These are phyloP conservation scores for Vanrija pseudolonga DNA, from an alignment of 1,284 basidiomycete genomes.

Conservation along the genomic window DNA sequence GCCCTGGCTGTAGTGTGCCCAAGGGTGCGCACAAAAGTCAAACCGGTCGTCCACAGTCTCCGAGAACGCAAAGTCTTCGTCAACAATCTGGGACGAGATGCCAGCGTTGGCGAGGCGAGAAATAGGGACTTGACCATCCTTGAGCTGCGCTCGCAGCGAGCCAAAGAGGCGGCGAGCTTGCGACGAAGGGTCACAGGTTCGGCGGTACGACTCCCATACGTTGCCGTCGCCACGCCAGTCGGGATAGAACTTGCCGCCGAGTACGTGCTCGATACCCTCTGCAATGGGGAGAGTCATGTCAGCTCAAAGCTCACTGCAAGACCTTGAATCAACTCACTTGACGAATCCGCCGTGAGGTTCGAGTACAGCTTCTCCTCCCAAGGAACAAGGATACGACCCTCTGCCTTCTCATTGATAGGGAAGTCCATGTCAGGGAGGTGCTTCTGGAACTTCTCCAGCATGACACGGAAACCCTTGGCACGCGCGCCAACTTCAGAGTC, in stretches of 20 bases:
- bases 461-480: slow-evolving; percentile 67
- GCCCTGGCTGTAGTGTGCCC: slow-evolving; percentile 78
- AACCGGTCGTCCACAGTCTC: slow-evolving; percentile 59
- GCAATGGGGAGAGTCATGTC: too few species aligned
- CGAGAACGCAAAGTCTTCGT: slow-evolving; percentile 62
- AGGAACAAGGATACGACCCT: slow-evolving; percentile 82
- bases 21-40: slow-evolving; percentile 76
- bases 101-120: slow-evolving; percentile 49
- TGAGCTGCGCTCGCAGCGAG: slow-evolving; percentile 58
- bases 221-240: slow-evolving; percentile 80
- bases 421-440: slow-evolving; percentile 87
- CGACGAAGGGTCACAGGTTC: slow-evolving; percentile 76
- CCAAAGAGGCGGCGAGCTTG: slow-evolving; percentile 76
- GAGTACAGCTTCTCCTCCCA: slow-evolving; percentile 72
- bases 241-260: slow-evolving; percentile 66
- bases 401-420: slow-evolving; percentile 83
- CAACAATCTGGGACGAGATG: slow-evolving; percentile 45
- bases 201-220: slow-evolving; percentile 86
- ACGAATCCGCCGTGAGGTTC: slow-evolving; percentile 59
- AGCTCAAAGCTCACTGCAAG: too few species aligned
- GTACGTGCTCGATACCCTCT: slow-evolving; percentile 61
- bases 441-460: slow-evolving; percentile 66
- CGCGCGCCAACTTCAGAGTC: slow-evolving; percentile 70
- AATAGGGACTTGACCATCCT: slow-evolving; percentile 49
- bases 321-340: slow-evolving; percentile 36